phyloP scores from a whole-genome alignment of 176 grass and related monocot genomes.

The Microstegium vimineum region DNA sequence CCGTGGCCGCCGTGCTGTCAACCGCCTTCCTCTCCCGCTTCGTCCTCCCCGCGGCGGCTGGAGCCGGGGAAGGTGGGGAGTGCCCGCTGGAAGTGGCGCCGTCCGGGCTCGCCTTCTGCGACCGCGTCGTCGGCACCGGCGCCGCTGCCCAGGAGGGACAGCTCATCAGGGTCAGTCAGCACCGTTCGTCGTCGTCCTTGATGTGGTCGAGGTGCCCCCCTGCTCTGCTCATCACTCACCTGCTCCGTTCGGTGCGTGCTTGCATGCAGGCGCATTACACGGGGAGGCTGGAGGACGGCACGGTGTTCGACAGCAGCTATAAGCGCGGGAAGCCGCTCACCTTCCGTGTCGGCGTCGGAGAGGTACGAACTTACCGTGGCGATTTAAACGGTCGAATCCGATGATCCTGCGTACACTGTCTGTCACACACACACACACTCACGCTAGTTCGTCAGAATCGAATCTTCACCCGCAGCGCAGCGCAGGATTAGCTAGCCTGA shows the following conservation, averaged over 20 bases:
- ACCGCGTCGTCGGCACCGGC: conserved; percentile 62
- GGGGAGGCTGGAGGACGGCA: conserved; percentile 79
- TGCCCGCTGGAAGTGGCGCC: conserved; percentile 57
- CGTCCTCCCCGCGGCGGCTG: background rate
- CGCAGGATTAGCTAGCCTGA: background rate
- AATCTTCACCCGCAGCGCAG: background rate
- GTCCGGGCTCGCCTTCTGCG: conserved; percentile 76
- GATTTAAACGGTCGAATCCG: background rate
- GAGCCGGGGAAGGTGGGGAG: background rate
- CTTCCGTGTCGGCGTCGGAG: conserved; percentile 79
- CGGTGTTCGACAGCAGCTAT: conserved; percentile 97
- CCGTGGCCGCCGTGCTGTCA: conserved; percentile 29
- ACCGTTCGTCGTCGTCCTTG: background rate
- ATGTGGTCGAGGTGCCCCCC: background rate
- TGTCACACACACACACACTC: no score
- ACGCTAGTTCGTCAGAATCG: background rate
- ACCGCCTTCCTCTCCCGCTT: conserved; percentile 31
- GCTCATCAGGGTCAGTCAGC: conserved; percentile 61
- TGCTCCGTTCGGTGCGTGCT: background rate
- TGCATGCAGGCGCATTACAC: conserved; percentile 69
- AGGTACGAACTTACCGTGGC: conserved; percentile 27
- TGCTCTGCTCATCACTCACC: background rate
- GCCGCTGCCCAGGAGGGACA: conserved; percentile 51
- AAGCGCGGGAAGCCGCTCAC: conserved; percentile 60
- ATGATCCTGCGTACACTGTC: background rate